Base-by-base conservation (phyloP, 164 flowering plant species). In the Brasenia schreberi region DNA sequence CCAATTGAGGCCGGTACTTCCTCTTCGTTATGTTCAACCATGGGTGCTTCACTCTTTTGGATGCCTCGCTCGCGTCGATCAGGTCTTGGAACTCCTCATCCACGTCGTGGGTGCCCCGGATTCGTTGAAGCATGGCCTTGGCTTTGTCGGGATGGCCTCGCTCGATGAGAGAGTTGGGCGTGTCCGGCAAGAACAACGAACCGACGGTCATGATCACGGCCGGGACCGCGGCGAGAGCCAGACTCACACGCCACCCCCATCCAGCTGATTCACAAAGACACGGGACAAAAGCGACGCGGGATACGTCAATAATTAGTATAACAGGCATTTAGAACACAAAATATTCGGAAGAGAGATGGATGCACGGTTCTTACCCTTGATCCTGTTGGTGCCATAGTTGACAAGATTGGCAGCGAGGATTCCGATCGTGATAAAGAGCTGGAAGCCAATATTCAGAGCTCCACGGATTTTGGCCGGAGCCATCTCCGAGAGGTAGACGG, bases 121-220 rank as follows among this genome's bases (percentile, higher is more conserved):
- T 63, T 6, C 59, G 19, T 1, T 16, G 5, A 5, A 69, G 66
- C 71, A 64, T 63, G 18, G n/a, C 4, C 16, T 27, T 42, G 52
- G 72, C 67, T 18, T 58, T 5, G 5, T 69, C 72, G 6, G 9
- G 23, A 10, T 64, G 56, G 42, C 56, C 67, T 18, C 72, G 56
- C 53, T 69, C 67, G 42, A 64, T 69, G 18, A 64, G 58, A 4
- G 67, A 69, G 66, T 64, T 69, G 67, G 71, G 67, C 1, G 71
- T 64, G 67, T 69, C 71, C 42, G 67, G 67, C 9, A 69, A 62
- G 64, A 64, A 69, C 5, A 64, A 9, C 16, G 71, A 6, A 0
- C 71, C 71, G 12, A 69, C 59, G 27, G 71, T 69, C 39, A 69
- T 64, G 63, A 69, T 69, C 39, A 42, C 43, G 7, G 71, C 71